Evolutionary conservation across 345 rosid species (phyloP), one percentile per base, ranked within the genome.

Genomic region (Boechera retrofracta): DNA sequence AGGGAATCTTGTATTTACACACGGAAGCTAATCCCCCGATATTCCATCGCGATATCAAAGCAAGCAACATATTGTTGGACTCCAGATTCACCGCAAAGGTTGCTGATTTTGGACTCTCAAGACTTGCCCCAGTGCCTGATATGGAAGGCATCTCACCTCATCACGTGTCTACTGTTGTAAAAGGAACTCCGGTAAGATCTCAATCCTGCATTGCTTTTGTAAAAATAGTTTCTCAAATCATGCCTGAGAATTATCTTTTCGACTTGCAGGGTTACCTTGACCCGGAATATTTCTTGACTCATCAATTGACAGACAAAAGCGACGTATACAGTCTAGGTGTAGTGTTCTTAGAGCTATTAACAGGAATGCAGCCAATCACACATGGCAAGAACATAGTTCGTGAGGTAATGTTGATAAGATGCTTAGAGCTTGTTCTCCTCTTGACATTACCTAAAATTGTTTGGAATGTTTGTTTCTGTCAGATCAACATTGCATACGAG

Each of bases 281-380:
- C 63, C 99, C 99, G 0, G 93, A 95, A 76, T 95, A 95, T 83
- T 92, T 95, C 82, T 79, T 95, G 49, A 95, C 99, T 16, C 99
- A 88, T 76, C 92, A 91, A 67, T 81, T 95, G 64, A 95, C 99
- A 0, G 99, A 95, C 76, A 95, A 92, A 84, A 95, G 99, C 32
- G 99, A 95, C 56, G 99, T 95, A 15, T 95, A 95, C 67, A 95
- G 98, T 83, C 86, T 95, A 60, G 98, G 98, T 4, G 96, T 95
- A 5, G 99, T 95, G 52, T 92, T 95, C 69, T 64, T 95, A 32
- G 99, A 95, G 85, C 91, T 95, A 13, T 77, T 92, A 77, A 95
- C 99, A 0, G 98, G 99, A 67, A 87, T 89, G 99, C 98, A 87
- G 1, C 96, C 99, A 5, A 92, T 95, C 69, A 85, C 93, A 28